Evolutionary conservation across 179 eudicot genomes (phyloP).

Genomic region (Beta corolliflora): DNA sequence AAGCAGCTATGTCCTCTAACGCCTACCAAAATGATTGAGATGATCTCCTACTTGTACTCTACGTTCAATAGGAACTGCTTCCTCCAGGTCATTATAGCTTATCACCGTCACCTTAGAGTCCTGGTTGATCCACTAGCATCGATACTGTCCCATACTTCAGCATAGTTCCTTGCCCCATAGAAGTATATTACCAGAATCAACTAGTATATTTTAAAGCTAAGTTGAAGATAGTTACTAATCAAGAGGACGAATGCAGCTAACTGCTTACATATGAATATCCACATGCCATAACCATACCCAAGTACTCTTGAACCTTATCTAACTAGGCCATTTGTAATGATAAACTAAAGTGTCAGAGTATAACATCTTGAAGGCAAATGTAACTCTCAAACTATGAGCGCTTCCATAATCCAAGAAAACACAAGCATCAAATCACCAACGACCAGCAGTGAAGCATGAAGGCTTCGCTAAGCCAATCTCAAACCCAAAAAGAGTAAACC

Average conservation of each 20-base stretch:
- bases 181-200: not conserved
- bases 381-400: not conserved
- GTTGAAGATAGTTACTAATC: not conserved
- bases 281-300: not conserved
- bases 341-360: not conserved
- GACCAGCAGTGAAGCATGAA: not conserved
- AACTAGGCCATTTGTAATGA: not conserved
- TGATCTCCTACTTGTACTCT: not conserved
- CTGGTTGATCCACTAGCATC: not conserved
- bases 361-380: not conserved
- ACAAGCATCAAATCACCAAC: constrained; percentile 13
- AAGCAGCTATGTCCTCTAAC: not conserved
- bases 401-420: not conserved
- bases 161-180: not conserved
- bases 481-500: not conserved
- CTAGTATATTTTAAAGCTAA: not conserved
- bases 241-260: not conserved
- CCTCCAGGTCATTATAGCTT: not conserved
- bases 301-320: not conserved
- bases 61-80: not conserved
- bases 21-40: not conserved
- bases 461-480: not conserved
- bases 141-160: not conserved
- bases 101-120: not conserved
- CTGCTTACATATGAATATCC: too few species aligned